Evolutionary conservation across 768 basidiomycete species (phyloP), one percentile per base, ranked within the genome.

Genomic region (Naganishia onofrii): DNA sequence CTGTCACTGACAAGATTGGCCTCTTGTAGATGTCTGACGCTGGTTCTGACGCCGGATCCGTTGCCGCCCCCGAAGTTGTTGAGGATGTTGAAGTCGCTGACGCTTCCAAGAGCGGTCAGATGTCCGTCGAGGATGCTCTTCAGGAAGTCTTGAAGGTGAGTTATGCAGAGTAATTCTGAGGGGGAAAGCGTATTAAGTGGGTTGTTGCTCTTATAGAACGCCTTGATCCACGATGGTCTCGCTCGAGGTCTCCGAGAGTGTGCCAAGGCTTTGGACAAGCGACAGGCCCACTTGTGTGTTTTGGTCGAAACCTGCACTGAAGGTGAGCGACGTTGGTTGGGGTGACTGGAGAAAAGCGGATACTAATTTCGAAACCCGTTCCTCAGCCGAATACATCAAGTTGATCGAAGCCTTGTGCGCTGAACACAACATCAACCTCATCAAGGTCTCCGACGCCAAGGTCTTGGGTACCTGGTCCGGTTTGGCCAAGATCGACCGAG

Each of bases 381-480:
- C 46, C 55, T 9, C 66, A 81, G 91, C 94, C 75, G 95, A 97
- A 84, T 98, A 99, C 87, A 91, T 96, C 88, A 98, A 97, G 86
- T 92, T 99, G 85, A 96, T 99, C 76, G 94, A 97, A 85, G 95
- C 95, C 63, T 92, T 99, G 81, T 98, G 95, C 82, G 90, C 92
- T 73, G 93, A 96, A 85, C 94, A 98, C 88, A 95, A 94, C 84
- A 97, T 98, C 85, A 93, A 93, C 86, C 85, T 99, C 74, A 97
- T 99, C 91, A 98, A 97, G 85, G 92, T 94, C 75, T 91, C 91
- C 77, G 95, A 98, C 83, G 90, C 92, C 79, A 99, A 99, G 85
- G 88, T 95, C 74, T 90, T 99, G 79, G 95, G 95, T 42, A 92
- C 90, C 76, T 98, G 95, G 95, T 93, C 92, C 76, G 94, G 95